These are phyloP conservation scores for Exophiala mesophila DNA, from an alignment of 2,329 filamentous ascomycete species.

Conservation along the genomic window DNA sequence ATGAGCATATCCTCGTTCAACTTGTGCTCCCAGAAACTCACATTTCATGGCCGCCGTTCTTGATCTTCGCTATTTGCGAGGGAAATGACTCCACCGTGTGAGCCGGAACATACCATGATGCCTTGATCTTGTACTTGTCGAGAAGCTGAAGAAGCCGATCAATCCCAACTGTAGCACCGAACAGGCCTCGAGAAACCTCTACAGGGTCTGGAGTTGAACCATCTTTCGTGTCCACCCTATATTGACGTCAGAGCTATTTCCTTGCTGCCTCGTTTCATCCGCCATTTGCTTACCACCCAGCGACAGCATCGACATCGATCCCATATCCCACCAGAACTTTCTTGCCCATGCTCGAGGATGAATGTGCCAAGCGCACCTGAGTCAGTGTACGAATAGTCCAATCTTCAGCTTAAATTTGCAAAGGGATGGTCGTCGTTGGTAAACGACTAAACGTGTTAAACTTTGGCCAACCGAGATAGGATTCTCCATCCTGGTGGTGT, in stretches of 20 bases:
- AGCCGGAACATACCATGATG: constrained; percentile 57
- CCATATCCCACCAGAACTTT: constrained; percentile 17
- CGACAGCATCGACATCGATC: constrained; percentile 23
- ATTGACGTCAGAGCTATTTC: too few species aligned
- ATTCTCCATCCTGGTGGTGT: too few species aligned
- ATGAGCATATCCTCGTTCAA: constrained; percentile 10
- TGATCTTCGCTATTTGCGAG: constrained; percentile 31
- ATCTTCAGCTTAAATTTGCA: too few species aligned
- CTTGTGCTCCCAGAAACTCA: constrained; percentile 28
- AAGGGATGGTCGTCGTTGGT: too few species aligned
- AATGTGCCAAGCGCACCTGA: too few species aligned
- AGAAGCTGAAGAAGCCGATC: constrained; percentile 36
- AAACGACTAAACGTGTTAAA: too few species aligned
- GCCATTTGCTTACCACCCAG: too few species aligned
- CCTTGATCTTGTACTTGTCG: constrained; percentile 42
- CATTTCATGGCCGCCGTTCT: constrained; percentile 41
- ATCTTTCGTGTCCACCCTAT: constrained; percentile 39
- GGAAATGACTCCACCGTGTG: constrained; percentile 56
- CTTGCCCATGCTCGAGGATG: too few species aligned
- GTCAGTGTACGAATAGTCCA: too few species aligned
- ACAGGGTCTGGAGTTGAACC: constrained; percentile 34
- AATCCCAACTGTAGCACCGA: constrained; percentile 26
- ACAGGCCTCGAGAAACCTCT: constrained; percentile 27
- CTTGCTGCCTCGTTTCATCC: too few species aligned
- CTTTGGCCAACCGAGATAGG: too few species aligned